Base-by-base conservation (phyloP, 2,329 filamentous ascomycete genomes). In the Reticulascus tulasneorum region DNA sequence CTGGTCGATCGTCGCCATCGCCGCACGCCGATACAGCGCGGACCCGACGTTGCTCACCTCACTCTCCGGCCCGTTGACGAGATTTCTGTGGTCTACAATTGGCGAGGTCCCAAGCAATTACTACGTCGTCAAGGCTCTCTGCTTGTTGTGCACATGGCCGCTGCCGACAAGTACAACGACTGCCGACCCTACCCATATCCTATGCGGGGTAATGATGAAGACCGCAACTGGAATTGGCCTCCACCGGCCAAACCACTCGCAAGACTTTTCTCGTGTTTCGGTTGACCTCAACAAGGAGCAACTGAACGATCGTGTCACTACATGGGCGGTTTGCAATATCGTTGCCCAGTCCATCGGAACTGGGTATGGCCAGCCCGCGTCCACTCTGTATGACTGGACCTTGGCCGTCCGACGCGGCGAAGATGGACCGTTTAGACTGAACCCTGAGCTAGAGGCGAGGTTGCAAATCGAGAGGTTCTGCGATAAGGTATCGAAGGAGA, bases 141-240 rank as follows among this genome's bases (percentile, higher is more conserved):
- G 84, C 52, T 62, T 93, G 38, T 62, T 90, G 26, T 91, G 86
- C 58, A 86, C 83, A 6, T 93, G 86, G 86, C 86, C 86, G 6
- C 62, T 91, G 23, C 86, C 86, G 1, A 87, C 82, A n/a, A 88
- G 83, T 59, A 86, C 82, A 6, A 88, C 84, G 2, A 82, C 83
- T 6, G 81, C 82, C 7, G 86, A 93, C 48, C 84, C 85, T 4
- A 91, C 86, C 2, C 87, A 90, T 54, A 89, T 87, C 55, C 66
- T 90, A 13, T 83, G 82, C 48, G 86, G 86, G 34, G 78, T 88
- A 43, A 88, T 91, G 84, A 89, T 91, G 78, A 88, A 90, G 63
- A 79, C 86, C 16, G 86, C 86, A 8, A 89, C 87, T 47, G 85
- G 87, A 47, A 88, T 90, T 48, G 86, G 86, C 15, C 69, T 93